Base-by-base conservation (phyloP, 2,329 filamentous ascomycete genomes). In the Fusarium torulosum region DNA sequence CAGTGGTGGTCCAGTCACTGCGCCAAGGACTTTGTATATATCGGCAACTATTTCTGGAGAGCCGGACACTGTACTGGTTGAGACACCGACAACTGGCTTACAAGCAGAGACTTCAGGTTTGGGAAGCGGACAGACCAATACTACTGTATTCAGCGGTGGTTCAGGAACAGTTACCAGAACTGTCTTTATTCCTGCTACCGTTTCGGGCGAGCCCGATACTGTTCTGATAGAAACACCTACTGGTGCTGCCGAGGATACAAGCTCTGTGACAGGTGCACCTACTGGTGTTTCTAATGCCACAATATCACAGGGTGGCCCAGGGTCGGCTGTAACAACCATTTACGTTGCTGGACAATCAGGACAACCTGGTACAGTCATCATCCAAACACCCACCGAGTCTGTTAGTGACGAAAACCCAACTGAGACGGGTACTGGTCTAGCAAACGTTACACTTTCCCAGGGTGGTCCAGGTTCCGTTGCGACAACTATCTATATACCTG, bases 181-280 rank as follows among this genome's bases (percentile, higher is more conserved):
- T 6, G 9, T 55, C 6, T 20, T 42, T 3, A 47, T 61, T 6
- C 33, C 56, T 31, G 56, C 59, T 1, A 61, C 29, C 2, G 37
- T 15, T 4, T 47, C 42, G 1, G 59, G 56, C 1, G 59, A 63
- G 10, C 57, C 33, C 23, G 49, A 56, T 31, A 63, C 57, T 11
- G 9, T 63, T 17, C 33, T 56, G 4, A 25, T 63, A 1, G 38
- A 63, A n/a, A 63, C 59, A 0, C 59, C 59, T 6, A 62, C 57
- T 23, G 50, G 21, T 19, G 11, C 15, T 17, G 14, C 6, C 1
- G 44, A 15, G 9, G 53, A 33, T 10, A 19, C 10, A 5, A 23
- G 20, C 13, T 53, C 51, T 19, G 51, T 13, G 14, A 20, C 23
- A 5, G 17, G 23, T 7, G 7, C n/a, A n/a, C 23, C 41, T 13